These are phyloP conservation scores for Penicillium sp. DNA, from an alignment of 2,329 filamentous ascomycete genomes.

Conservation along the genomic window DNA sequence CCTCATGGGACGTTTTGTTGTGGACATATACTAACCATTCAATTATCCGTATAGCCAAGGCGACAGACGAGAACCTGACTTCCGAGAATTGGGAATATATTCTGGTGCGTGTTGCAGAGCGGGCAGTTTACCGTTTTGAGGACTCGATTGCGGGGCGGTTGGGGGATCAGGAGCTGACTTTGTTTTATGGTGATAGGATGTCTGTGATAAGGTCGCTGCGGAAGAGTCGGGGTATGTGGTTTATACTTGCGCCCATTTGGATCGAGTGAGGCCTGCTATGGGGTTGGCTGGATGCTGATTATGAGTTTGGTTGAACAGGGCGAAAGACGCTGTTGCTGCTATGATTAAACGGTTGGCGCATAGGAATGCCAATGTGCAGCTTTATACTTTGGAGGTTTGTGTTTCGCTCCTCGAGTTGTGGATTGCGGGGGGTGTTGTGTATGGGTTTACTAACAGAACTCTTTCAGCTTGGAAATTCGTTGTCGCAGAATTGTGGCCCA, in stretches of 20 bases:
- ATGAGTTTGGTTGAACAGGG: slow-evolving; percentile 44
- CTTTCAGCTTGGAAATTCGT: slow-evolving; percentile 78
- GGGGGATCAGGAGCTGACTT: slow-evolving; percentile 20
- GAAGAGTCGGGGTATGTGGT: slow-evolving; percentile 56
- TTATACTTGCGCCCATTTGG: neutral
- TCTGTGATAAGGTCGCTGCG: slow-evolving; percentile 63
- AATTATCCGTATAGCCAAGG: slow-evolving; percentile 63
- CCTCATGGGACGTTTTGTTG: slow-evolving; percentile 28
- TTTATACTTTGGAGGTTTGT: slow-evolving; percentile 85
- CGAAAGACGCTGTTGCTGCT: slow-evolving; percentile 85
- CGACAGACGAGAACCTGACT: slow-evolving; percentile 97
- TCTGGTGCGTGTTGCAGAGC: slow-evolving; percentile 53
- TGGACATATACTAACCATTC: slow-evolving; percentile 19
- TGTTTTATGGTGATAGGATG: slow-evolving; percentile 53
- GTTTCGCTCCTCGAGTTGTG: neutral
- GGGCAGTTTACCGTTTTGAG: neutral
- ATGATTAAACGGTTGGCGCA: slow-evolving; percentile 92
- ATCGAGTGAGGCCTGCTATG: neutral
- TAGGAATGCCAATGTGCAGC: slow-evolving; percentile 92
- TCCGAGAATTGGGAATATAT: slow-evolving; percentile 79
- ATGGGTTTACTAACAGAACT: slow-evolving; percentile 15
- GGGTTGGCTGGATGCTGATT: slow-evolving; percentile 24
- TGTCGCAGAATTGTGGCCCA: slow-evolving; percentile 89
- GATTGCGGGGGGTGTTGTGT: neutral
- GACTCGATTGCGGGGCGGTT: neutral